Conservation (phyloP, 495 filamentous ascomycete genomes). For the Hyaloscypha hepaticicola region DNA sequence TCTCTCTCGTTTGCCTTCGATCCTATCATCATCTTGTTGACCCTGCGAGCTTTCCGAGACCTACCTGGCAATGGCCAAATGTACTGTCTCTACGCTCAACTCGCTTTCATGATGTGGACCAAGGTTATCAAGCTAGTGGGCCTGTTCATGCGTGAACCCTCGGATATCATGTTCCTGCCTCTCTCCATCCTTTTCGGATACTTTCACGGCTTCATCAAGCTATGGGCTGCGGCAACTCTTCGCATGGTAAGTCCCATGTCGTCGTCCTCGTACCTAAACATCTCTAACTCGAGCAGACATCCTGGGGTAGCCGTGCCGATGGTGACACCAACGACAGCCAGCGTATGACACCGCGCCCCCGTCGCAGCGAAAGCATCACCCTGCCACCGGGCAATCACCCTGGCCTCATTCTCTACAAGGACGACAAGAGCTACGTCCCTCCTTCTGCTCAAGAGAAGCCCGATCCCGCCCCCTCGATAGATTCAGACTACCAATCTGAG, state of each 20-base stretch:
- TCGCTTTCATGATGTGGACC: constrained; percentile 64
- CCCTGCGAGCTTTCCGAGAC: constrained; percentile 44
- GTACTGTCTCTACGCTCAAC: constrained; percentile 49
- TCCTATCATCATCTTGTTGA: constrained; percentile 56
- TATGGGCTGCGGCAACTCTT: constrained; percentile 69
- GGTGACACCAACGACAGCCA: constrained; percentile 61
- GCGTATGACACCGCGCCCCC: constrained; percentile 52
- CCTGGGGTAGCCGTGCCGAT: constrained; percentile 68
- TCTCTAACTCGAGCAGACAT: constrained; percentile 47
- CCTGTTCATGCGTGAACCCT: constrained; percentile 68
- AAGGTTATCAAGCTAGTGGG: constrained; percentile 76
- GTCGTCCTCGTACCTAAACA: not conserved
- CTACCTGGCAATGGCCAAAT: constrained; percentile 43
- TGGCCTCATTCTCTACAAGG: constrained; percentile 29
- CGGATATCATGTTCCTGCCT: constrained; percentile 66
- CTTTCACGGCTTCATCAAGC: constrained; percentile 74
- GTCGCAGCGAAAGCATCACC: constrained; percentile 46
- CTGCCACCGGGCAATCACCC: constrained; percentile 40
- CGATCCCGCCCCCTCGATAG: not conserved
- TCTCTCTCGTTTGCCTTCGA: constrained; percentile 68
- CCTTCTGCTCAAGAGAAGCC: constrained; percentile 3
- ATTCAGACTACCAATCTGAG: constrained; percentile 13
- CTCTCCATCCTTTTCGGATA: constrained; percentile 77
- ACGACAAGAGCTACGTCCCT: constrained; percentile 23
- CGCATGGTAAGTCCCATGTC: constrained; percentile 59